Evolutionary conservation across 106 monocot genomes (phyloP).

Genomic region (Apostasia shenzhenica): DNA sequence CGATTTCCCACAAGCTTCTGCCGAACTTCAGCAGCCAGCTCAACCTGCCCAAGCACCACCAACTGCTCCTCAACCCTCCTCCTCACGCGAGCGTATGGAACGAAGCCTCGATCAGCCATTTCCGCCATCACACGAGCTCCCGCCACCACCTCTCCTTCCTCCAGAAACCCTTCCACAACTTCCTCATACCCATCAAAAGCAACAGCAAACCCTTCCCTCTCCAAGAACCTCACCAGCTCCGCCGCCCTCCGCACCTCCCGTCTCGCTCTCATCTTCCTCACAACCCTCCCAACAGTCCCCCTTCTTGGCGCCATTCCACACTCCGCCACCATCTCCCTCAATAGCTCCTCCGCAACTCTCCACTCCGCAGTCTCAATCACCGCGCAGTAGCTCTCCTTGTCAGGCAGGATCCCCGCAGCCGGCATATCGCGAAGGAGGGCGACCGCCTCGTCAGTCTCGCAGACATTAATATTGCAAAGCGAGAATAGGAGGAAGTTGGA

Average conservation of each 20-base stretch:
- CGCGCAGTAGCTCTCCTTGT: constrained; percentile 20
- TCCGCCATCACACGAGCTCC: constrained; percentile 31
- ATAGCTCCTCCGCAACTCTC: constrained; percentile 14
- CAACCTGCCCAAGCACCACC: constrained; percentile 21
- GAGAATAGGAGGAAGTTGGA: constrained; percentile 21
- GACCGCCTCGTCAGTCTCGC: constrained; percentile 17
- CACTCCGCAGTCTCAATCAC: constrained; percentile 20
- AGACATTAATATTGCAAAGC: constrained; percentile 8
- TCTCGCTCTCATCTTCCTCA: too few relatives aligned
- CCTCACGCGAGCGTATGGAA: constrained; percentile 10
- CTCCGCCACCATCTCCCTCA: constrained; percentile 27
- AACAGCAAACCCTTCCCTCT: constrained; percentile 4
- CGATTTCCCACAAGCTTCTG: constrained; percentile 12
- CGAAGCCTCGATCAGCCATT: constrained; percentile 20
- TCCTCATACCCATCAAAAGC: constrained; percentile 31
- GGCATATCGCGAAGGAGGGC: constrained; percentile 9
- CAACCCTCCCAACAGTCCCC: constrained; percentile 3
- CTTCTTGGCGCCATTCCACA: constrained; percentile 23
- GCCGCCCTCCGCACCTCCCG: too few relatives aligned
- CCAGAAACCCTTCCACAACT: constrained; percentile 23
- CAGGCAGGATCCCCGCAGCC: constrained; percentile 16
- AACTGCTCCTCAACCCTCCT: constrained; percentile 20
- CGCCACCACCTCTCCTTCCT: constrained; percentile 18
- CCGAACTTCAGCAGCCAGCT: constrained; percentile 21
- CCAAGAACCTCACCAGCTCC: too few relatives aligned